Evolutionary conservation across 1,284 basidiomycete species (phyloP).

Genomic region (Ceratobasidium sp.): DNA sequence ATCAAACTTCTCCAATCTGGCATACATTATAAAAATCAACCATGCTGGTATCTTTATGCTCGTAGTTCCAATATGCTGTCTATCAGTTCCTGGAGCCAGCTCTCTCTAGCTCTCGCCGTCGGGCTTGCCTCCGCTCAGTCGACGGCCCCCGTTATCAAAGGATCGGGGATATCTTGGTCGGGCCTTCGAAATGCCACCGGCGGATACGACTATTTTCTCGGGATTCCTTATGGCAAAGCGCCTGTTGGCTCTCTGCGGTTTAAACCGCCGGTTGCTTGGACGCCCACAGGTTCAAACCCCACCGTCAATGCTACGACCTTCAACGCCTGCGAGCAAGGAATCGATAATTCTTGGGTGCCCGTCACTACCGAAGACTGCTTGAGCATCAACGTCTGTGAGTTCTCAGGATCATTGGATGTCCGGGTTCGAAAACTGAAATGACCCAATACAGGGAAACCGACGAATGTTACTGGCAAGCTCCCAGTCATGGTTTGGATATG

Average conservation of each 20-base stretch:
- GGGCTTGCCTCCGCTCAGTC: no score
- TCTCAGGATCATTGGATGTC: constrained; percentile 41
- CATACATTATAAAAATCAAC: no score
- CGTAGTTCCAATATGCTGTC: no score
- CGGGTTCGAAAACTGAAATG: constrained; percentile 37
- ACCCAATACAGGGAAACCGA: neutral
- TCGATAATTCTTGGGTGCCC: constrained; percentile 22
- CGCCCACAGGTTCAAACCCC: constrained; percentile 1
- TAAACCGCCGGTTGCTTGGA: neutral
- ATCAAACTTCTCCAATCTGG: no score
- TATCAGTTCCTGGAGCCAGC: no score
- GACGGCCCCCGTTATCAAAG: no score
- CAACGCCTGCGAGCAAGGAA: constrained; percentile 19
- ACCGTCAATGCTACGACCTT: constrained; percentile 18
- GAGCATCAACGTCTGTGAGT: constrained; percentile 49
- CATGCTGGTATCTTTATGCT: no score
- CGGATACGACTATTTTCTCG: constrained; percentile 33
- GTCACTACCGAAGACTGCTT: constrained; percentile 51
- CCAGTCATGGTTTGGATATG: constrained; percentile 39
- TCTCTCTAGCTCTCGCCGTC: no score
- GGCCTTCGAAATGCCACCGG: neutral
- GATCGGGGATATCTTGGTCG: neutral
- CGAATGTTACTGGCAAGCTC: constrained; percentile 16
- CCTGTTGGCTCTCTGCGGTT: constrained; percentile 26
- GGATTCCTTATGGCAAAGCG: constrained; percentile 29